Conservation (phyloP, 345 rosid species). For the Erysimum cheiranthoides region DNA sequence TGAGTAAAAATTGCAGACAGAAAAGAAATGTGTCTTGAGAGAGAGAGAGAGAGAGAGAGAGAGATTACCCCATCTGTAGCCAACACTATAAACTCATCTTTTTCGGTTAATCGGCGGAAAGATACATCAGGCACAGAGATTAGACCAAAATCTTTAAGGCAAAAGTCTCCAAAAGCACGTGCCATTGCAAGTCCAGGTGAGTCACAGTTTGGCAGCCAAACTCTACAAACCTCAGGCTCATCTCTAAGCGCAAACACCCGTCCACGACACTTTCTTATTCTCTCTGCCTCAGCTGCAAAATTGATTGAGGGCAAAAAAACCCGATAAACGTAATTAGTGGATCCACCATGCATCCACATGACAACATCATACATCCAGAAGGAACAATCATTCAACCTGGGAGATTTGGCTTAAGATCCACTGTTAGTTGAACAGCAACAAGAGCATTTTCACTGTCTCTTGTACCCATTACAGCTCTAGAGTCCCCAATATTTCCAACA, state of each 20-base stretch:
- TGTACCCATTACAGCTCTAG: slow-evolving; percentile 90
- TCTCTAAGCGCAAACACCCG: slow-evolving; percentile 94
- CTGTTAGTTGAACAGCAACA: slow-evolving; percentile 88
- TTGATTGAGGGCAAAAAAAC: background rate
- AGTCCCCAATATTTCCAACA: slow-evolving; percentile 93
- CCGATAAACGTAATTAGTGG: background rate
- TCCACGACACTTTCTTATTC: slow-evolving; percentile 84
- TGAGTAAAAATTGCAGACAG: slow-evolving; percentile 3
- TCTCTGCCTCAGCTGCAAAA: slow-evolving; percentile 86
- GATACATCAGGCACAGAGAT: slow-evolving; percentile 95
- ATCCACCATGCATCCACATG: slow-evolving; percentile 22
- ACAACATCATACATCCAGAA: slow-evolving; percentile 15
- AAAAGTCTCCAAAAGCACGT: slow-evolving; percentile 98
- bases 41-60: background rate
- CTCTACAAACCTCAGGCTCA: slow-evolving; percentile 97
- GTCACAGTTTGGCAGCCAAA: slow-evolving; percentile 93
- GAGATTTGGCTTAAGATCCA: slow-evolving; percentile 97
- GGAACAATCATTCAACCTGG: slow-evolving; percentile 59
- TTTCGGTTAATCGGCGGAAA: slow-evolving; percentile 64
- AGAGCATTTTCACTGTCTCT: slow-evolving; percentile 71
- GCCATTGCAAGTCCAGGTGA: slow-evolving; percentile 99
- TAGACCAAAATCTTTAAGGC: slow-evolving; percentile 95
- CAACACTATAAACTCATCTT: slow-evolving; percentile 90
- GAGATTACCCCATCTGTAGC: slow-evolving; percentile 90
- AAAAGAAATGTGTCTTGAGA: background rate